Percentiles rank a stretch among this genome's conserved stretches.
Conservation (phyloP, 2,329 filamentous ascomycete species). For the Teratosphaeriaceae sp. region DNA sequence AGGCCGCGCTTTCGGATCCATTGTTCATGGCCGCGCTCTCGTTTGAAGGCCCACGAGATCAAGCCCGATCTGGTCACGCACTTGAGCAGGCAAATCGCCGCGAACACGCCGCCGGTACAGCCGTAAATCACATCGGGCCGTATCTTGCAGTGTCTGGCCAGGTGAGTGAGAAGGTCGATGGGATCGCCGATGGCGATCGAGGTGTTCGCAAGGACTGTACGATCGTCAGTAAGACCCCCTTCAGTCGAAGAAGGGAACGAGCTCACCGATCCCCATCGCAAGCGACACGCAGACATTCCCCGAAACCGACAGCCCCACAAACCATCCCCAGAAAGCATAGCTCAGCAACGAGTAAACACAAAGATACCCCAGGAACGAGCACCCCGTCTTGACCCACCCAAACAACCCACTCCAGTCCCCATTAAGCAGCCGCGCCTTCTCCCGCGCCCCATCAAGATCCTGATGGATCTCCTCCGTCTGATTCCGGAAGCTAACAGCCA, state of each 20-base stretch:
- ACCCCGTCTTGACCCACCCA: background rate
- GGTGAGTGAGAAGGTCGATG: background rate
- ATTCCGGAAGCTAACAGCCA: background rate
- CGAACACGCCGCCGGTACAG: background rate
- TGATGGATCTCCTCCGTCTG: background rate
- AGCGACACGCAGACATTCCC: background rate
- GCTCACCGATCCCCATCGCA: background rate
- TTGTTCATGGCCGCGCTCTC: background rate
- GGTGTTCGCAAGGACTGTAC: background rate
- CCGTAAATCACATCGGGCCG: background rate
- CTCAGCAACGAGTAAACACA: background rate
- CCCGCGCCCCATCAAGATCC: background rate
- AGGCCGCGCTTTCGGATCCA: background rate
- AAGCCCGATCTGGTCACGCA: background rate
- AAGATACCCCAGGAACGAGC: background rate
- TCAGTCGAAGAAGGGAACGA: background rate
- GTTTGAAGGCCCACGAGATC: background rate
- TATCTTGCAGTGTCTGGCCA: background rate
- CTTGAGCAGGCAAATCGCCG: background rate
- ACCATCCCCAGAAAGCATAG: background rate
- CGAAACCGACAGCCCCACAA: background rate
- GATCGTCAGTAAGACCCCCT: background rate
- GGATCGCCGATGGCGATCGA: slow-evolving; percentile 2
- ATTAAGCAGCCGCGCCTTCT: background rate
- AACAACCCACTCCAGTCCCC: background rate